A percentile compares a stretch with the other conserved stretches of the same genome.
Conservation (phyloP, 1,284 basidiomycete species). For the Singerocomus rubriflavus region DNA sequence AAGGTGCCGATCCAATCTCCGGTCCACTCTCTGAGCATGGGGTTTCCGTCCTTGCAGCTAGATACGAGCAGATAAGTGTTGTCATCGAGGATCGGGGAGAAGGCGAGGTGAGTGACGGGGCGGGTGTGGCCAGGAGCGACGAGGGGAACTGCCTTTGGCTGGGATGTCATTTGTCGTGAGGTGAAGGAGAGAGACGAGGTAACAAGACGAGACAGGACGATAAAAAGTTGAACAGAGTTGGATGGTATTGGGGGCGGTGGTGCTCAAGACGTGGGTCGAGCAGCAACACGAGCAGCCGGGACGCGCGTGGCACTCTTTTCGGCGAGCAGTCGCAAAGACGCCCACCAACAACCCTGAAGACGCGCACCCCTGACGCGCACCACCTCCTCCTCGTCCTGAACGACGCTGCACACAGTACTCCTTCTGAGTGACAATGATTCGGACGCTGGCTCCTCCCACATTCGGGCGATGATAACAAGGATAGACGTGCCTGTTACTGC, state of each 20-base stretch:
- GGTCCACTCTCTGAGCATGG: conserved; percentile 95
- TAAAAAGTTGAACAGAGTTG: too few relatives aligned
- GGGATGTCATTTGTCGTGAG: conserved; percentile 48
- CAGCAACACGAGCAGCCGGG: neutral
- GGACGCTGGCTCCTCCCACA: too few relatives aligned
- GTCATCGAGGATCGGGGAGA: conserved; percentile 82
- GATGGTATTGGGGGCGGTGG: too few relatives aligned
- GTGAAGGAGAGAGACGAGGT: conserved; percentile 14
- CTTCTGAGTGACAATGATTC: too few relatives aligned
- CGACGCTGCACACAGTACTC: too few relatives aligned
- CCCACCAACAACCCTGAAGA: too few relatives aligned
- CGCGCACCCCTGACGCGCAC: too few relatives aligned
- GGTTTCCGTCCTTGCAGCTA: conserved; percentile 95
- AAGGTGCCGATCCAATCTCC: conserved; percentile 99
- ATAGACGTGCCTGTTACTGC: too few relatives aligned
- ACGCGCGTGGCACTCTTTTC: conserved; percentile 19
- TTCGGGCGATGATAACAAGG: too few relatives aligned
- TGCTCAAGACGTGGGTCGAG: too few relatives aligned
- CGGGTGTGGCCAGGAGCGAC: conserved; percentile 80
- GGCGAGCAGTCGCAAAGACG: neutral
- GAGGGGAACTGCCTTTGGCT: conserved; percentile 66
- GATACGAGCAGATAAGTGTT: conserved; percentile 86
- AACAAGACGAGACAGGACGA: too few relatives aligned
- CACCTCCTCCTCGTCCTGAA: too few relatives aligned
- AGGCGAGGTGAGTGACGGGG: conserved; percentile 92